Base-by-base conservation (phyloP, 495 filamentous ascomycete genomes). In the Podospora comata region DNA sequence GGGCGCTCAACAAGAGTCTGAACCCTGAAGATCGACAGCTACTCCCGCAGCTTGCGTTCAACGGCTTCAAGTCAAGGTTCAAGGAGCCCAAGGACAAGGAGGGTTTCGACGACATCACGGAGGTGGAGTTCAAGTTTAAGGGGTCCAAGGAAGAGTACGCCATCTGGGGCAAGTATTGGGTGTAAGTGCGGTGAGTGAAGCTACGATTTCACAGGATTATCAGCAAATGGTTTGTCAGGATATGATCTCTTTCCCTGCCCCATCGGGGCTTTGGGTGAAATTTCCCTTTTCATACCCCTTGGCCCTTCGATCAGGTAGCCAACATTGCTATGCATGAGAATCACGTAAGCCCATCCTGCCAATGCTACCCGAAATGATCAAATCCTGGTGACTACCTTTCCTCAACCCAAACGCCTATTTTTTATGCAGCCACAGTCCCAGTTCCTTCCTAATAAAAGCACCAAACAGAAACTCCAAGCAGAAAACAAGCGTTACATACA, bases 41-140 rank as follows among this genome's bases (percentile, higher is more conserved):
- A 2, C 86, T 98, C 5, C 93, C 93, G 1, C 85, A 85, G 23
- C 82, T 95, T 57, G 94, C 95, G 0, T 97, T 97, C 76, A 86
- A 83, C 13, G 83, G 87, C 27, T 99, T 91, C 71, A 79, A 78
- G 16, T 84, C 87, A 11, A 82, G 90, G 62, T 93, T 90, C 77
- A 86, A 86, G 70, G 85, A 89, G 71, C 95, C 93, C 7, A 82
- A 82, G n/a, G 70, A 85, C 7, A 79, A 83, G 2, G 95, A 99
- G 73, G 95, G 95, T 0, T 97, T 97, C 76, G 83, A 90, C 62
- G 92, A 97, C 72, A 85, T 99, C 23, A 77, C 86, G 5, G 84
- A 84, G 23, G 81, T 91, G 1, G 85, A 90, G 18, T 96, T 96
- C 61, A 74, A 76, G 53, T 84, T 84, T 62, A 65, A 72, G 23